Conservation (phyloP, 345 rosid species). For the Sisymbrium irio region DNA sequence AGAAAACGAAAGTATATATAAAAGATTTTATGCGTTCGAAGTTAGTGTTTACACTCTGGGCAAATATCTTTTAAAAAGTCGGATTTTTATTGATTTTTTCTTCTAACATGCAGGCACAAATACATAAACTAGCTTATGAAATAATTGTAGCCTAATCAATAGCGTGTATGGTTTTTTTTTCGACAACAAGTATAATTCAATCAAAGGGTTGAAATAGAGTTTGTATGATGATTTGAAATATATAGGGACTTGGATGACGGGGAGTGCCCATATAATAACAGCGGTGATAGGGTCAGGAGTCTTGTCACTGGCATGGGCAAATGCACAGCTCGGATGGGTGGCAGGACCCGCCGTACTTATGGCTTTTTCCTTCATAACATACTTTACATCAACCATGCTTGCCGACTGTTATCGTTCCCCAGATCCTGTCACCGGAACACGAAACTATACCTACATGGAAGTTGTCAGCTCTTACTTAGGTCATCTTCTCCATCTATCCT, state of each 20-base stretch:
- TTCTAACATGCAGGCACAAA: background rate
- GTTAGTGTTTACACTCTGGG: background rate
- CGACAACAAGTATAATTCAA: no score
- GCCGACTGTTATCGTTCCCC: constrained; percentile 80
- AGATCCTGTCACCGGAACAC: constrained; percentile 61
- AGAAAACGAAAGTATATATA: background rate
- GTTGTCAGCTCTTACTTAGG: constrained; percentile 76
- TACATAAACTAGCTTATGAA: background rate
- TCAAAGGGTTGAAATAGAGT: background rate
- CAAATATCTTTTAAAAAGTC: background rate
- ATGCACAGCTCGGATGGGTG: constrained; percentile 83
- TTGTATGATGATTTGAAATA: constrained; percentile 1
- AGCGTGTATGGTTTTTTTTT: no score
- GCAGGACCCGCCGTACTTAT: constrained; percentile 71
- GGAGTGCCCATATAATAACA: constrained; percentile 86
- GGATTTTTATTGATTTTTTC: background rate
- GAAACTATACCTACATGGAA: constrained; percentile 92
- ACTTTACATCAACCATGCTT: constrained; percentile 70
- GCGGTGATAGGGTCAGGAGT: constrained; percentile 95
- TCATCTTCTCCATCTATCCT: background rate
- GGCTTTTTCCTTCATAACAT: constrained; percentile 72
- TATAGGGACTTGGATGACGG: constrained; percentile 77
- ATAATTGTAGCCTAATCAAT: background rate
- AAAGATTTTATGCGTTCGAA: background rate
- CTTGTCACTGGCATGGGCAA: constrained; percentile 81